These are phyloP conservation scores for Tulasnella calospora DNA, from an alignment of 768 basidiomycete species.

Conservation along the genomic window DNA sequence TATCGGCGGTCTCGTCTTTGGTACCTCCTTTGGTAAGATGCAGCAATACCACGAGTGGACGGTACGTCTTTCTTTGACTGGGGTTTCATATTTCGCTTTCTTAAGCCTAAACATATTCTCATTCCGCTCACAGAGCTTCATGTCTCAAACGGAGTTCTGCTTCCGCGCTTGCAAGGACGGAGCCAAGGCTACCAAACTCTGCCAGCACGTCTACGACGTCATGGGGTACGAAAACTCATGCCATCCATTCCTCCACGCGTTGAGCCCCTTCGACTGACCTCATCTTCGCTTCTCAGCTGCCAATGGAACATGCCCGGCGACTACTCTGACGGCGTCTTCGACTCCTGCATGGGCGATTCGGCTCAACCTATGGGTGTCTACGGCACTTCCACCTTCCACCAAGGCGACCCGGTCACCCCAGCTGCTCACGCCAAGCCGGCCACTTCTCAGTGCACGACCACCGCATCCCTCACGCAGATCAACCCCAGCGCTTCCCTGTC, in stretches of 20 bases:
- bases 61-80: conserved; percentile 31
- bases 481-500: conserved; percentile 30
- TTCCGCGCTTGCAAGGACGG: conserved; percentile 40
- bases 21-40: conserved; percentile 39
- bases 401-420: conserved; percentile 38
- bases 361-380: conserved; percentile 43
- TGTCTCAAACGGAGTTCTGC: conserved; percentile 44
- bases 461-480: conserved; percentile 51
- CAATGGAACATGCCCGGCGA: conserved; percentile 37
- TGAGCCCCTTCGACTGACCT: background rate
- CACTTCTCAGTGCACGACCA: conserved; percentile 55
- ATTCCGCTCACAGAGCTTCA: conserved; percentile 33
- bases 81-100: background rate
- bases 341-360: conserved; percentile 43
- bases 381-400: conserved; percentile 40
- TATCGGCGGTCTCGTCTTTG: conserved; percentile 43
- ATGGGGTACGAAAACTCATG: conserved; percentile 34
- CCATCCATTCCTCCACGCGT: background rate
- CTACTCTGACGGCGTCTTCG: conserved; percentile 39
- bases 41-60: conserved; percentile 47
- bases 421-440: conserved; percentile 45
- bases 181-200: conserved; percentile 38
- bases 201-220: conserved; percentile 44
- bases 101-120: background rate
- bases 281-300: conserved; percentile 24